Percentiles rank a stretch among this genome's conserved stretches.
phyloP scores from a whole-genome alignment of 2,329 filamentous ascomycete species.

The Fonsecaea erecta region DNA sequence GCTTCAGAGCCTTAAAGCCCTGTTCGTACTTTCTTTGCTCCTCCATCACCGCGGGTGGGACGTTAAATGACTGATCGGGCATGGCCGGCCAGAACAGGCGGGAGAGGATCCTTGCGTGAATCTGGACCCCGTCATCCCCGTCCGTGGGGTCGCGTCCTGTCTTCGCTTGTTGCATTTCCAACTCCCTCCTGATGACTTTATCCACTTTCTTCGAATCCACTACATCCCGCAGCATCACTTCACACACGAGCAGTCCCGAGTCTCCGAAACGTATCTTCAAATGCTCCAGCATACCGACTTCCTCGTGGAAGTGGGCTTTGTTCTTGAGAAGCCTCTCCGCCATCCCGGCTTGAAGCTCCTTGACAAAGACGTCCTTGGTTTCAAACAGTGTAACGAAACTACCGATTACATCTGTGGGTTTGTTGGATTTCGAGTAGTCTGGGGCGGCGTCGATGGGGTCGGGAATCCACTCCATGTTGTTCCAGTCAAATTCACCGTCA shows the following conservation, averaged over 20 bases:
- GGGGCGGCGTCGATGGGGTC: slow-evolving; percentile 91
- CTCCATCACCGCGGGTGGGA: slow-evolving; percentile 52
- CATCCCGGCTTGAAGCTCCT: slow-evolving; percentile 88
- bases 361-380: slow-evolving; percentile 88
- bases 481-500: slow-evolving; percentile 78
- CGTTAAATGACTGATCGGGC: slow-evolving; percentile 57
- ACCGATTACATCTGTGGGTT: slow-evolving; percentile 87
- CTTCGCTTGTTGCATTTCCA: slow-evolving; percentile 42
- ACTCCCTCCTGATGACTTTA: slow-evolving; percentile 63
- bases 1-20: slow-evolving; percentile 79
- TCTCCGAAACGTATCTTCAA: slow-evolving; percentile 90
- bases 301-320: slow-evolving; percentile 74
- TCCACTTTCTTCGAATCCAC: slow-evolving; percentile 80
- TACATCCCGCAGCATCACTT: slow-evolving; percentile 96
- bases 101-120: slow-evolving; percentile 85
- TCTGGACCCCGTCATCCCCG: slow-evolving; percentile 44
- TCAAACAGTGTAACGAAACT: slow-evolving; percentile 88
- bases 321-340: slow-evolving; percentile 74
- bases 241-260: slow-evolving; percentile 82
- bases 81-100: slow-evolving; percentile 91
- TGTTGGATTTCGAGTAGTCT: slow-evolving; percentile 81
- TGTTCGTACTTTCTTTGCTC: slow-evolving; percentile 73
- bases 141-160: slow-evolving; percentile 20
- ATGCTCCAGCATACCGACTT: slow-evolving; percentile 79
- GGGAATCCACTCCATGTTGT: slow-evolving; percentile 91